phyloP scores from a whole-genome alignment of 225 moss, liverwort and hornwort genomes.

The Pleurozium schreberi region DNA sequence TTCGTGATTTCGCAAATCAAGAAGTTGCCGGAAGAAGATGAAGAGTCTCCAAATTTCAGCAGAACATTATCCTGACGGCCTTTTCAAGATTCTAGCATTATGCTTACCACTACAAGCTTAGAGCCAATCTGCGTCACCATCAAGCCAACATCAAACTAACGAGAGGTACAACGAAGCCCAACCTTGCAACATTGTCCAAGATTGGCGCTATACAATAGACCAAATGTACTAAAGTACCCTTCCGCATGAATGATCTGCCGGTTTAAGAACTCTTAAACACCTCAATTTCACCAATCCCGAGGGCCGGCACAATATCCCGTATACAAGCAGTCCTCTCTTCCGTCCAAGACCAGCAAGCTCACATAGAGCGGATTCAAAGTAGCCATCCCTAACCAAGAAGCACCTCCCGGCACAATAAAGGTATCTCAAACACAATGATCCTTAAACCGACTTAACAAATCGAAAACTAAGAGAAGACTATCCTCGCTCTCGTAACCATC shows the following conservation, averaged over 20 bases:
- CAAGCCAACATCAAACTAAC: not conserved
- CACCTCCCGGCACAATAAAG: not conserved
- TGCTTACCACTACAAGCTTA: not conserved
- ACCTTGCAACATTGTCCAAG: slow-evolving; percentile 5
- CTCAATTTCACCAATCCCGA: not conserved
- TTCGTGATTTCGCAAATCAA: not conserved
- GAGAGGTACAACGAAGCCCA: not conserved
- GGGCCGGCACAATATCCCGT: not conserved
- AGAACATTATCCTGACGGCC: not conserved
- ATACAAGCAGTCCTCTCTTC: not conserved
- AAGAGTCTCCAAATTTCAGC: not conserved
- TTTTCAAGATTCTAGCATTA: not conserved
- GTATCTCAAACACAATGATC: not conserved
- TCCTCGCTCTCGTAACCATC: not conserved
- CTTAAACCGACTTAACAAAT: not conserved
- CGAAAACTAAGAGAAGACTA: not conserved
- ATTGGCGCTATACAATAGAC: not conserved
- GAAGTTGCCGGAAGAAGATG: not conserved
- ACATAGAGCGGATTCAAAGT: not conserved
- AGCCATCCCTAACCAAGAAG: not conserved
- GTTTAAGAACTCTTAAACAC: not conserved
- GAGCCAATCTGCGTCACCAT: not conserved
- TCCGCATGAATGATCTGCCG: not conserved
- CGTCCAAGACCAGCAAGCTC: not conserved
- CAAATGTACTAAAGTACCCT: not conserved